Evolutionary conservation across 129 eudicot species (phyloP), one percentile per base, ranked within the genome.

Genomic region (Centaurea solstitialis): DNA sequence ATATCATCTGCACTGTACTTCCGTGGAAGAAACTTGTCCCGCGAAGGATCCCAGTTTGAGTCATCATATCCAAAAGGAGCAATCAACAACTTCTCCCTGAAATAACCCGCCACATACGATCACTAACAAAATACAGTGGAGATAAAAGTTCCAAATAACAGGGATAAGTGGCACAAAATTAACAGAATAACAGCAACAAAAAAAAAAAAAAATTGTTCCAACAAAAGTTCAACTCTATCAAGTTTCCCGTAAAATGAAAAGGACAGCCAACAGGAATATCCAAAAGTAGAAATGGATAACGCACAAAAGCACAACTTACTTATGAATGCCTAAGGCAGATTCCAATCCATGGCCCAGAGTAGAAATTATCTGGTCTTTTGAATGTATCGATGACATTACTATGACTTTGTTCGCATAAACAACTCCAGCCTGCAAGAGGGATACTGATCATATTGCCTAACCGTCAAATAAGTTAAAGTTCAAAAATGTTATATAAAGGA

Each of bases 331-430:
- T 23, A 90, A 86, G 74, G 89, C 86, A 75, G 83, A 76, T 77
- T 88, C 92, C 86, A 90, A 67, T 20, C 92, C 94, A 77, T 88
- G 88, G 59, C 87, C 78, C 64, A 77, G 53, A 35, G 53, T 84
- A 74, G 38, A 62, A 81, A 90, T 71, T 40, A 88, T 72, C 9
- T 72, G 89, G 41, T 73, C 85, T 86, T 88, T 86, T 3, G 92
- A 73, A 43, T 84, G 84, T 12, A 70, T 40, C 45, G 89, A 90
- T 73, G 94, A 86, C 88, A 90, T 83, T 57, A 88, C 47, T 38
- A 90, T 68, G 20, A 88, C 89, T 82, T 86, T 81, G 77, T 90
- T 90, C 41, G 94, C 88, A 87, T 88, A 90, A 72, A 90, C 88
- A 69, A 90, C 75, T 83, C 94, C 94, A 68, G 90, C 94, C 94